Evolutionary conservation across 2,329 filamentous ascomycete genomes (phyloP), one percentile per base, ranked within the genome.

Genomic region (Colletotrichum sp.): DNA sequence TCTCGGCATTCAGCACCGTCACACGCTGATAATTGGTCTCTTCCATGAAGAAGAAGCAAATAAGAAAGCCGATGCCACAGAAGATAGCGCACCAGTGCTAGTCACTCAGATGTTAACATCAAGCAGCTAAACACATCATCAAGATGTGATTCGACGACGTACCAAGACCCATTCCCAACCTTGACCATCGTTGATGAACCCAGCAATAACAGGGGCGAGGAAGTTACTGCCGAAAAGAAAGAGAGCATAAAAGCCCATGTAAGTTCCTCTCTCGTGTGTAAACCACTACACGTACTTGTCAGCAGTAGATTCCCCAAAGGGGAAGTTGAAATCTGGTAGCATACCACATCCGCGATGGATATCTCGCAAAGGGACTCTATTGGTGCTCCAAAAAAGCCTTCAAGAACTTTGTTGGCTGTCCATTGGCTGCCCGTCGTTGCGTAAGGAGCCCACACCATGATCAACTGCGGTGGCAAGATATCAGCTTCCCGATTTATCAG

Each of bases 41-140:
- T 78, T 91, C 89, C 68, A 90, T 89, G 68, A 91, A 84, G 65
- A 91, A 83, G 81, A 91, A 90, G 22, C 81, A 81, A 64, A 79
- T 80, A 4, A 84, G 66, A n/a, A 83, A 79, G 6, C 78, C 80
- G 9, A 82, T 74, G 3, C 72, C 82, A 48, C 79, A 79, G 28
- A 79, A 82, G 12, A 84, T 84, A 19, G 81, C 80, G n/a, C 79
- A 78, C 76, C 81, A 81, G 70, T 83, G 66, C 66, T 68, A 8
- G 5, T 1, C 44, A 48, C 8, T 11, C 4, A 13, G 12, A 52
- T 52, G n/a, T 52, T 8, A 52, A 13, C n/a, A 13, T 13, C 8
- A 4, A 39, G 16, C 28, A n/a, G 30, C 22, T 8, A 19, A 16
- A 9, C 4, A 4, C 15, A 12, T 0, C 13, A 8, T 3, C 4